Base-by-base conservation (phyloP, 352 stramenopile species). In the Blastocystis sp. region DNA sequence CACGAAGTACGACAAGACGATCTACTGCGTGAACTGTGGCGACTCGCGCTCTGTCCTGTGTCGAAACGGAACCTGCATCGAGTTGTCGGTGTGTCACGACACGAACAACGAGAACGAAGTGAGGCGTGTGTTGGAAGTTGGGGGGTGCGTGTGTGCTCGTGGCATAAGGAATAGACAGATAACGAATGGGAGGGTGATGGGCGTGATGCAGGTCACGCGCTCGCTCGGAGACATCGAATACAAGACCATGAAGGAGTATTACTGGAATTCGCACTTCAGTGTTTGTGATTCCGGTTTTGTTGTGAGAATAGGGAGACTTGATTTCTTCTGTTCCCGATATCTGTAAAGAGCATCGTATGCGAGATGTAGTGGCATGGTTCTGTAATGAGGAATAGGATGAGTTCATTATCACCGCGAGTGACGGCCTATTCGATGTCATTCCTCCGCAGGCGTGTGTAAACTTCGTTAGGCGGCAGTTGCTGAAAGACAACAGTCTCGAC, bases 361-460 rank as follows among this genome's bases (percentile, higher is more conserved):
- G 26, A 51, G 60, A 77, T 24, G 79, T 89, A 45, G 24, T 1
- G 10, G 21, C 31, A 60, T 9, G 26, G 50, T 91, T 1, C n/a
- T 31, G 3, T n/a, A 91, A 96, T 62, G 71, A 91, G 0, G 65
- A 91, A 0, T 93, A 93, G 21, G 95, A 97, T 80, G 94, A 96
- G 90, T 97, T 97, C 80, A 50, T 97, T 80, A 92, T 97, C 78
- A 92, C 96, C 6, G 94, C 94, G n/a, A 96, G 94, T 79, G 95
- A 97, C 80, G 95, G 95, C 4, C 92, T 97, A 33, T 97, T 96
- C 90, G 95, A 97, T 80, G 94, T 97, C 35, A 90, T 97, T 24
- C 94, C 94, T 31, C 96, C 94, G 69, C 94, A 97, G 76, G 94
- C 96, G 80, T 93, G 93, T 29, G 93, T 97, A 4, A 97, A 97